These are phyloP conservation scores for Leavenworthia alabamica DNA, from an alignment of 345 rosid genomes.

Conservation along the genomic window DNA sequence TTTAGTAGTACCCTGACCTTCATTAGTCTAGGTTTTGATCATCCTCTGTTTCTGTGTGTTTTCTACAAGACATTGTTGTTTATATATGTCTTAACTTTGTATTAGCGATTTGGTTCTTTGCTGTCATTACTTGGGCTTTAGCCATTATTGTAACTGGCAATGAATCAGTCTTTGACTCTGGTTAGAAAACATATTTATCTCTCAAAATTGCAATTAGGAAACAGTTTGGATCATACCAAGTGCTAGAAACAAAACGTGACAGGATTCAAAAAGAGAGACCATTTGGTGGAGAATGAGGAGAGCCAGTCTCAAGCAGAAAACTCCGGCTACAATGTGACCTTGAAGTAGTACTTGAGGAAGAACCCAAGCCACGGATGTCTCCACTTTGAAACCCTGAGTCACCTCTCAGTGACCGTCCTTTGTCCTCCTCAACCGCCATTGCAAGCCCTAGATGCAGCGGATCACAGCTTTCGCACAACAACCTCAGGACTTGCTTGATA, in stretches of 20 bases:
- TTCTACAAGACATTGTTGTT: neutral
- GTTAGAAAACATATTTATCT: conserved; percentile 8
- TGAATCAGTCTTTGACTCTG: neutral
- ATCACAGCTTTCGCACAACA: conserved; percentile 77
- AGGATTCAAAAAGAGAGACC: conserved; percentile 24
- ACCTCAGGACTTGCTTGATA: conserved; percentile 75
- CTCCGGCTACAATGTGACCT: conserved; percentile 88
- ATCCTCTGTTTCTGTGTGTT: conserved; percentile 16
- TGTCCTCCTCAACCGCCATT: conserved; percentile 55
- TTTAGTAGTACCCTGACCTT: conserved; percentile 1
- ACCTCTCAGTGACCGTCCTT: conserved; percentile 47
- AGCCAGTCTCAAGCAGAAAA: conserved; percentile 71
- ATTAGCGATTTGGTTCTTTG: neutral
- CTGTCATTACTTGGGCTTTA: neutral
- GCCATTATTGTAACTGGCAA: neutral
- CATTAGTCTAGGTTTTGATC: conserved; percentile 19
- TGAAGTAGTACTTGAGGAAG: conserved; percentile 90
- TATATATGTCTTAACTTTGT: neutral
- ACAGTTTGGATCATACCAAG: neutral
- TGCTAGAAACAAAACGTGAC: neutral
- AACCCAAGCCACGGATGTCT: conserved; percentile 69
- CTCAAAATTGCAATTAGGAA: conserved; percentile 14
- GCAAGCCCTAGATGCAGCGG: conserved; percentile 65
- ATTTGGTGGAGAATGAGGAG: conserved; percentile 62
- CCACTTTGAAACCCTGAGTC: conserved; percentile 47